Percentiles rank a stretch among this genome's conserved stretches.
Evolutionary conservation across 2,329 filamentous ascomycete species (phyloP).

Genomic region (Lecanicillium sp.): DNA sequence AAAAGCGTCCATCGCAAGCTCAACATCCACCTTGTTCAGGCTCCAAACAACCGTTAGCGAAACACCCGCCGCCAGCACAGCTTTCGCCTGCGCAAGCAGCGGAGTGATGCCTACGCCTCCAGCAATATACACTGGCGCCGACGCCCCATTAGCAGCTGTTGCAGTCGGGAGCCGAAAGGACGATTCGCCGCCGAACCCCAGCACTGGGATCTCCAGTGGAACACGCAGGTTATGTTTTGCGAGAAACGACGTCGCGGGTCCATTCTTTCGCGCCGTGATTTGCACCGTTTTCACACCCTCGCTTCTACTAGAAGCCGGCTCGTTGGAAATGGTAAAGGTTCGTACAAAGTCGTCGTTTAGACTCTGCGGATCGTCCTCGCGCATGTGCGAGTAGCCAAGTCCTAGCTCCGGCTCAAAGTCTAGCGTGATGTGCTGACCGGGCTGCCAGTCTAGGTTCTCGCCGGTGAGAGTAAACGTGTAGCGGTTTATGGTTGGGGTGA

Average conservation of each 20-base stretch:
- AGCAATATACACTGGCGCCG: slow-evolving; percentile 54
- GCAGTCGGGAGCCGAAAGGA: slow-evolving; percentile 27
- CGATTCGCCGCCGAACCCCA: slow-evolving; percentile 63
- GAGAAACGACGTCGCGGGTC: slow-evolving; percentile 58
- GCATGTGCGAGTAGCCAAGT: slow-evolving; percentile 74
- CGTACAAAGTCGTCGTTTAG: slow-evolving; percentile 79
- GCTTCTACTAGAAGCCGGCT: slow-evolving; percentile 28
- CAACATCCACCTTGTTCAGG: slow-evolving; percentile 51
- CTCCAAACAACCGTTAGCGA: slow-evolving; percentile 60
- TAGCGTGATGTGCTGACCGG: slow-evolving; percentile 72
- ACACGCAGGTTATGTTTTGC: slow-evolving; percentile 45
- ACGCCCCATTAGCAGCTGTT: slow-evolving; percentile 9
- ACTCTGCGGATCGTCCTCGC: slow-evolving; percentile 67
- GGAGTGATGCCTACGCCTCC: slow-evolving; percentile 81
- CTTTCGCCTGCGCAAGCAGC: slow-evolving; percentile 57
- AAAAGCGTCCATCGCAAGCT: slow-evolving; percentile 53
- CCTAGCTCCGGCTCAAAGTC: slow-evolving; percentile 63
- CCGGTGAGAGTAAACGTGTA: slow-evolving; percentile 41
- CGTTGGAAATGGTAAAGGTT: slow-evolving; percentile 72
- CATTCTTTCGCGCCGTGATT: slow-evolving; percentile 63
- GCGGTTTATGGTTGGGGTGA: slow-evolving; percentile 60
- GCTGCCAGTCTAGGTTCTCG: slow-evolving; percentile 37
- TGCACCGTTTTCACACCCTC: slow-evolving; percentile 45
- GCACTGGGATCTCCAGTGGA: slow-evolving; percentile 55
- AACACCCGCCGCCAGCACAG: slow-evolving; percentile 28